A percentile compares a stretch with the other conserved stretches of the same genome.
These are phyloP conservation scores for Dictyostelium firmibasis DNA, from an alignment of 78 protist species.

Conservation along the genomic window DNA sequence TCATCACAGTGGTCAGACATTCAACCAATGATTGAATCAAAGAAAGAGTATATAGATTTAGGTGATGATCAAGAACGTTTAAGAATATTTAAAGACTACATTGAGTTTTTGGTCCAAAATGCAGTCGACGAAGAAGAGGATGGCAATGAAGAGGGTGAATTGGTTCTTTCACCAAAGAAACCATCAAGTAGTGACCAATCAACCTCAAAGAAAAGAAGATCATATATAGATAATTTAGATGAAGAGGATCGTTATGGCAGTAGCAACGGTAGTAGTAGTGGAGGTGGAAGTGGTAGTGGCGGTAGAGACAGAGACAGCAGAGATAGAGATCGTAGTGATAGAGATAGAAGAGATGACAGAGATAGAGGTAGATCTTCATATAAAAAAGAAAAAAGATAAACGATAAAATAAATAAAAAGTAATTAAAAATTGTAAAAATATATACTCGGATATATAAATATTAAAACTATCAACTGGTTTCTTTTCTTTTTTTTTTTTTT, in stretches of 20 bases:
- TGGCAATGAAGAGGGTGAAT: slow-evolving; percentile 61
- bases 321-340: background rate
- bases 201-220: background rate
- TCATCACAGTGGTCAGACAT: slow-evolving; percentile 42
- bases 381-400: slow-evolving; percentile 23
- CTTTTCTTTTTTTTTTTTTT: background rate
- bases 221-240: background rate
- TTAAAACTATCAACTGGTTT: too few species aligned
- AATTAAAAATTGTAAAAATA: background rate
- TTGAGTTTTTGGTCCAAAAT: slow-evolving; percentile 16
- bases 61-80: slow-evolving; percentile 33
- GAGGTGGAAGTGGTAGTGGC: background rate
- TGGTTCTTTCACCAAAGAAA: background rate
- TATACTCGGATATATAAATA: too few species aligned
- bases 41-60: slow-evolving; percentile 5
- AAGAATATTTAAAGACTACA: slow-evolving; percentile 11
- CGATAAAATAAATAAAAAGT: background rate
- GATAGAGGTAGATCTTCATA: background rate
- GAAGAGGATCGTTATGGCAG: background rate
- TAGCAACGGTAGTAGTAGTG: background rate
- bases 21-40: background rate
- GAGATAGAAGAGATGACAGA: background rate
- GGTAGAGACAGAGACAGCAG: background rate
- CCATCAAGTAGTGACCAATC: background rate
- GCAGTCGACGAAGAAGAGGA: slow-evolving; percentile 23